Evolutionary conservation across 2,329 filamentous ascomycete species (phyloP).

Genomic region (Aspergillus novofumigatus): DNA sequence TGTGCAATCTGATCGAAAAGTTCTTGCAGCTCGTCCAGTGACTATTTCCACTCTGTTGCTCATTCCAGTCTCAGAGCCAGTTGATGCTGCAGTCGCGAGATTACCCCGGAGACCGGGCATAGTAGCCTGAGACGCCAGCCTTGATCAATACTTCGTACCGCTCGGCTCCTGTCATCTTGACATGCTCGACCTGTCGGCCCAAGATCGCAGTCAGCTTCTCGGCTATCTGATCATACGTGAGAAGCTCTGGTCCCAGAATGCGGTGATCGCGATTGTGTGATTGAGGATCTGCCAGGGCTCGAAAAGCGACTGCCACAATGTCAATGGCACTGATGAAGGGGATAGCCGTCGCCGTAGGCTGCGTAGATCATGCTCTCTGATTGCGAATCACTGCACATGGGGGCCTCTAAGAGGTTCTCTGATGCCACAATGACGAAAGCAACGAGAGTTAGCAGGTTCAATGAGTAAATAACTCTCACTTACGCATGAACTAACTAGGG

Average conservation of each 20-base stretch:
- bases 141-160: no score
- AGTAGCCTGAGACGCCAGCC: not conserved
- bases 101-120: not conserved
- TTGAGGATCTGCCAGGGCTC: slow-evolving; percentile 36
- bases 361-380: slow-evolving; percentile 42
- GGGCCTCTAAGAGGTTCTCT: slow-evolving; percentile 45
- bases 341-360: slow-evolving; percentile 43
- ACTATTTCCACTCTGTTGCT: not conserved
- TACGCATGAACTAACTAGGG: slow-evolving; percentile 49
- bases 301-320: slow-evolving; percentile 44
- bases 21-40: not conserved
- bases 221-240: slow-evolving; percentile 29
- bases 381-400: slow-evolving; percentile 32
- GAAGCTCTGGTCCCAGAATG: slow-evolving; percentile 30
- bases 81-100: not conserved
- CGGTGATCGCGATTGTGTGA: slow-evolving; percentile 41
- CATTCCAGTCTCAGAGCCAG: not conserved
- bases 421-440: not conserved
- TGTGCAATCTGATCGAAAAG: not conserved
- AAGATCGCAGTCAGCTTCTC: not conserved
- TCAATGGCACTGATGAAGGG: slow-evolving; percentile 47
- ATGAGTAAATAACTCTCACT: not conserved
- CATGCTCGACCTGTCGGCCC: not conserved
- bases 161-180: no score
- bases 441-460: not conserved